Conservation (phyloP, 768 basidiomycete species). For the Sporobolomyces roseus region DNA sequence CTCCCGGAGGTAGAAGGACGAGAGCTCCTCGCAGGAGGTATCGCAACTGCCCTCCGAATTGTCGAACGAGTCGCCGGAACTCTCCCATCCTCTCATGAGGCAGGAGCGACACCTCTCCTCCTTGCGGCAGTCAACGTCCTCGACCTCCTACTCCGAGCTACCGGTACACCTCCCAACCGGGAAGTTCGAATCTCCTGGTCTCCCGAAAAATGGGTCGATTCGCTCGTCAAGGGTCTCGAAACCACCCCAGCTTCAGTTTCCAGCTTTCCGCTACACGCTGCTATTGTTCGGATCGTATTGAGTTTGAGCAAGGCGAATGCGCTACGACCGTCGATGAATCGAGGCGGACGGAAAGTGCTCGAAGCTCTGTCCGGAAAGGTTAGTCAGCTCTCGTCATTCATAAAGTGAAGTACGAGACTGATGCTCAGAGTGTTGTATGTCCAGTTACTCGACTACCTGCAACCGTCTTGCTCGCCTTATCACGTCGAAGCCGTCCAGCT, state of each 20-base stretch:
- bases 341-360: constrained; percentile 47
- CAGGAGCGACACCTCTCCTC: not conserved
- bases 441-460: constrained; percentile 70
- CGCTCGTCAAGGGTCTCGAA: constrained; percentile 50
- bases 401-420: not conserved
- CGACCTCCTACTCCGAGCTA: not conserved
- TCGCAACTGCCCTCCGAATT: constrained; percentile 21
- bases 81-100: not conserved
- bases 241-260: constrained; percentile 22
- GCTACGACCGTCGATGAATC: not conserved
- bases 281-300: constrained; percentile 57
- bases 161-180: not conserved
- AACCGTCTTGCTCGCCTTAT: constrained; percentile 57
- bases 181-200: constrained; percentile 56
- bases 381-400: constrained; percentile 16
- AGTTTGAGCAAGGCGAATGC: constrained; percentile 58
- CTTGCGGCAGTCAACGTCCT: constrained; percentile 1
- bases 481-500: constrained; percentile 76
- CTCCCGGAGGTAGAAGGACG: constrained; percentile 39
- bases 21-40: constrained; percentile 29
- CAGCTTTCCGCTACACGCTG: constrained; percentile 55
- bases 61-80: not conserved
- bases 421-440: constrained; percentile 10
- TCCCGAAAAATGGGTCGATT: constrained; percentile 62
- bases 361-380: constrained; percentile 61